phyloP scores from a whole-genome alignment of 192 early-diverging fungal species.

The Allomyces macrogynus region DNA sequence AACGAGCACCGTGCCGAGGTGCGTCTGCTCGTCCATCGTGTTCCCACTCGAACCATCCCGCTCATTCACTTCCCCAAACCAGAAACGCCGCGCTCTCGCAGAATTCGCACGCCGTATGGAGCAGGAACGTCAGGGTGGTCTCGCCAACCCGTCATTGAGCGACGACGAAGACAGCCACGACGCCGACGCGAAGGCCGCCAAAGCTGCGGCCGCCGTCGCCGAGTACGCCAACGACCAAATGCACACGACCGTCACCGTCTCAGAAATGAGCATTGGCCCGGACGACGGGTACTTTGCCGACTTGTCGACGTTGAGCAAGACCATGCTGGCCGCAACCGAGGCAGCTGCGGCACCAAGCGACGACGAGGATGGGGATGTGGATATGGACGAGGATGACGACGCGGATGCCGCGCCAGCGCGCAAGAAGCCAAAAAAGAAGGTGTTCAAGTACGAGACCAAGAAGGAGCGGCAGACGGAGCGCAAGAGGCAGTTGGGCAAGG shows the following conservation, averaged over 20 bases:
- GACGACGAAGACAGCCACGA: background rate
- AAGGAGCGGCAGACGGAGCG: background rate
- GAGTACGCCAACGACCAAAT: background rate
- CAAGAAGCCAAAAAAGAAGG: background rate
- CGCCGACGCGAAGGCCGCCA: background rate
- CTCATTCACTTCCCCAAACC: too few relatives aligned
- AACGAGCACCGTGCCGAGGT: conserved; percentile 15
- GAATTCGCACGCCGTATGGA: background rate
- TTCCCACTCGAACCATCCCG: too few relatives aligned
- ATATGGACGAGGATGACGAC: background rate
- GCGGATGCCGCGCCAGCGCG: background rate
- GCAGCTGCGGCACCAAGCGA: background rate
- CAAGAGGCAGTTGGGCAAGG: background rate
- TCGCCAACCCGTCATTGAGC: background rate
- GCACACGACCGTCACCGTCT: background rate
- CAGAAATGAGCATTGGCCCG: background rate
- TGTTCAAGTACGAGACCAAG: conserved; percentile 1
- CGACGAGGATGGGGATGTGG: background rate
- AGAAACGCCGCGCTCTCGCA: background rate
- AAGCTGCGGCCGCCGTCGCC: background rate
- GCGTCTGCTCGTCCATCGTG: background rate
- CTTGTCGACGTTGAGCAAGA: background rate
- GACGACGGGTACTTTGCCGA: too few relatives aligned
- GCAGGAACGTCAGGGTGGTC: background rate
- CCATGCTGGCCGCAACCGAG: background rate